phyloP scores from a whole-genome alignment of 805 yeast genomes.

The Cyberlindnera veronae region DNA sequence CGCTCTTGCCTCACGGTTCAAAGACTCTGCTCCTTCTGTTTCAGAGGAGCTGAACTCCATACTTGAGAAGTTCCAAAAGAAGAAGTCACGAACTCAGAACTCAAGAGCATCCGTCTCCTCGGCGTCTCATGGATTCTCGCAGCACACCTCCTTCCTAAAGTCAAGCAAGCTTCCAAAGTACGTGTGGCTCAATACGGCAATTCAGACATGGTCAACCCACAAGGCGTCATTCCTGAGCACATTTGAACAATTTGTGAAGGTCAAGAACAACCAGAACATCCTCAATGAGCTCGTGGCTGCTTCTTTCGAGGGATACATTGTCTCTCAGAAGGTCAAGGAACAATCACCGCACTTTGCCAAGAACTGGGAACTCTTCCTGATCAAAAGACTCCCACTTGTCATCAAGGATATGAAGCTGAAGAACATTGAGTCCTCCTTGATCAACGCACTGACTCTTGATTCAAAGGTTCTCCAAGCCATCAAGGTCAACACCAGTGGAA shows the following conservation, averaged over 20 bases:
- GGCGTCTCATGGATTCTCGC: slow-evolving; percentile 6
- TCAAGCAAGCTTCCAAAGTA: slow-evolving; percentile 23
- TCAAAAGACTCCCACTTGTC: slow-evolving; percentile 44
- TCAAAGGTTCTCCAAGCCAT: slow-evolving; percentile 30
- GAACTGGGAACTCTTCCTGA: slow-evolving; percentile 44
- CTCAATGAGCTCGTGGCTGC: slow-evolving; percentile 40
- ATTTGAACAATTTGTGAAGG: slow-evolving; percentile 33
- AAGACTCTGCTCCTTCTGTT: slow-evolving; percentile 4
- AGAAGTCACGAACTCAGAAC: slow-evolving; percentile 11
- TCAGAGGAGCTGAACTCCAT: slow-evolving; percentile 13
- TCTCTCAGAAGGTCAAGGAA: slow-evolving; percentile 34
- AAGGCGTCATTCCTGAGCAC: slow-evolving; percentile 29
- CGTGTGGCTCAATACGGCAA: slow-evolving; percentile 37
- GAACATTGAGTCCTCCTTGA: slow-evolving; percentile 27
- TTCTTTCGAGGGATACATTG: slow-evolving; percentile 41
- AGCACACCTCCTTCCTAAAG: slow-evolving; percentile 21
- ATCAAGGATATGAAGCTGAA: slow-evolving; percentile 32
- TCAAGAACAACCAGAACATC: slow-evolving; percentile 25
- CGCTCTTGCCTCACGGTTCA: slow-evolving; percentile 8
- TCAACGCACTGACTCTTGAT: slow-evolving; percentile 31
- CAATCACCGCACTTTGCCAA: slow-evolving; percentile 32
- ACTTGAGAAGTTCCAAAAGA: slow-evolving; percentile 15
- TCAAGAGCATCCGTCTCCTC: slow-evolving; percentile 10
- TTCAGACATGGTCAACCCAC: slow-evolving; percentile 34
- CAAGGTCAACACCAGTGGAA: slow-evolving; percentile 17